Evolutionary conservation across 305 asterid genomes (phyloP).

Genomic region (Fraxinus xanthoxyloides): DNA sequence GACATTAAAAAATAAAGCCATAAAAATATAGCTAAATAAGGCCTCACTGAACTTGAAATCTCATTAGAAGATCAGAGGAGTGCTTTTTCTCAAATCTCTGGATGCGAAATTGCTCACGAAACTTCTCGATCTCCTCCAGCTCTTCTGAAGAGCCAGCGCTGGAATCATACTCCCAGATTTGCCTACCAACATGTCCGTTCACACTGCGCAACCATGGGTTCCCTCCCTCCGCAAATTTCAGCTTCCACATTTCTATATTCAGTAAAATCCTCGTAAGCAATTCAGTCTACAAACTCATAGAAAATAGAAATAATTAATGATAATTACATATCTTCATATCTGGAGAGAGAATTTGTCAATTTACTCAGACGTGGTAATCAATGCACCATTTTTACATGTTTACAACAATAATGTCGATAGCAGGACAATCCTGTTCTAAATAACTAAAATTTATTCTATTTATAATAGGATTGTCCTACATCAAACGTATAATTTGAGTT

Average conservation of each 20-base stretch:
- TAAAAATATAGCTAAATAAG: background rate
- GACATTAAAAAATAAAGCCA: background rate
- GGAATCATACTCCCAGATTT: constrained; percentile 81
- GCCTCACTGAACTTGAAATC: constrained; percentile 63
- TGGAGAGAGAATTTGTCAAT: background rate
- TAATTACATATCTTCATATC: background rate
- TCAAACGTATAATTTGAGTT: background rate
- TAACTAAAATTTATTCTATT: background rate
- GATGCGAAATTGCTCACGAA: constrained; percentile 44
- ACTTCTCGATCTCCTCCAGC: constrained; percentile 60
- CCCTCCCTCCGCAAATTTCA: constrained; percentile 64
- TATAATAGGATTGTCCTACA: background rate
- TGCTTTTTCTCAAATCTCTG: constrained; percentile 70
- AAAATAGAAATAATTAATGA: background rate
- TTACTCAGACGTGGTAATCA: background rate
- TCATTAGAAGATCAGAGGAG: constrained; percentile 84
- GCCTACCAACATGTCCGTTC: constrained; percentile 78
- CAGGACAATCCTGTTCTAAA: background rate
- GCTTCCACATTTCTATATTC: constrained; percentile 69
- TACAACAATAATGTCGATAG: background rate
- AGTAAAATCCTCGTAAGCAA: background rate
- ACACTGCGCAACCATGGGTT: constrained; percentile 67
- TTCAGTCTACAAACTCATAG: background rate
- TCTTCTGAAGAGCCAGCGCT: constrained; percentile 66
- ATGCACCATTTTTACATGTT: background rate